Evolutionary conservation across 192 early-diverging fungal genomes (phyloP), one percentile per base, ranked within the genome.

Genomic region (Glomus cerebriforme): DNA sequence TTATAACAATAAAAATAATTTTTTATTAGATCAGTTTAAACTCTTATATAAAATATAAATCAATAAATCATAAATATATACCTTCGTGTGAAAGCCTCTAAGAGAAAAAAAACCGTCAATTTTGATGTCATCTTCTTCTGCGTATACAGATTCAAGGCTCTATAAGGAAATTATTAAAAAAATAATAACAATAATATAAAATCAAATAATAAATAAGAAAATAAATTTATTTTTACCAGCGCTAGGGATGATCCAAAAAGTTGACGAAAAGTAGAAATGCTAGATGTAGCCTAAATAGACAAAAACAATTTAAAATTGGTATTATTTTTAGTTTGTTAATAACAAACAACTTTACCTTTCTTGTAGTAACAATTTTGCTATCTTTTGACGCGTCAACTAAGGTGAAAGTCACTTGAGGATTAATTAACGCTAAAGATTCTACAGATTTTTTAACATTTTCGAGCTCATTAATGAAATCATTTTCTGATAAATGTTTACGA

Each of bases 361-460:
- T 77, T 39, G 73, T 80, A 9, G 35, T 63, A 66, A 89, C n/a
- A 45, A 87, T 62, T 39, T 82, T 84, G 2, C 63, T 59, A 45
- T 84, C 79, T 34, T 66, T 80, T 3, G 80, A 73, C 32, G 78
- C 78, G 37, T 86, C 83, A 8, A 84, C 64, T 24, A 88, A 58
- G 17, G 75, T 80, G 37, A 91, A 86, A 1, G 79, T 77, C 15
- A 89, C 80, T 13, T 79, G 29, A 4, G 86, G 84, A 24, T 73
- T 32, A 26, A 87, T 63, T 7, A 93, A 60, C 0, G 87, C 84
- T 24, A 92, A 64, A 0, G 82, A 82, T 67, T 91, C 86, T n/a
- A 93, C 62, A 7, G 77, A 69, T 34, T 86, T 82, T 69, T 83
- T 86, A 39, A 91, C 84, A 24, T 81, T 80, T 31, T 92, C 89